These are phyloP conservation scores for Pulveroboletus sp. DNA, from an alignment of 768 basidiomycete genomes.

Conservation along the genomic window DNA sequence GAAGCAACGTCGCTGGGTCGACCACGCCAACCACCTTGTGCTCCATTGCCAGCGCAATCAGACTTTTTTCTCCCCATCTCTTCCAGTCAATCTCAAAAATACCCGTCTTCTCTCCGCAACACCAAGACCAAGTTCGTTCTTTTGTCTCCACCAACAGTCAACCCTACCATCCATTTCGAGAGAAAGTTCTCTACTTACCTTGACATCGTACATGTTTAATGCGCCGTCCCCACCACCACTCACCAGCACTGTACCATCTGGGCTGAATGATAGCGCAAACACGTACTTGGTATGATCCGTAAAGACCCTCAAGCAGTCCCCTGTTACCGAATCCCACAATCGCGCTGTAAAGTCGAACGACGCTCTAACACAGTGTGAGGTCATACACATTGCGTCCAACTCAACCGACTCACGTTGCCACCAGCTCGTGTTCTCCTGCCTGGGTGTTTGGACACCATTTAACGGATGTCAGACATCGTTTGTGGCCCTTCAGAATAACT, in stretches of 20 bases:
- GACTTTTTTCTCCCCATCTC: slow-evolving; percentile 45
- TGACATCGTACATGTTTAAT: slow-evolving; percentile 64
- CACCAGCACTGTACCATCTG: slow-evolving; percentile 64
- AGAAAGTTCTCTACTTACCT: slow-evolving; percentile 45
- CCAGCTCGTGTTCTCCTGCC: slow-evolving; percentile 49
- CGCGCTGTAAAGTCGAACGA: slow-evolving; percentile 80
- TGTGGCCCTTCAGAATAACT: slow-evolving; percentile 57
- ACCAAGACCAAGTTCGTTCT: slow-evolving; percentile 62
- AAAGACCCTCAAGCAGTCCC: slow-evolving; percentile 69
- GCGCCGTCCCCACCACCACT: slow-evolving; percentile 79
- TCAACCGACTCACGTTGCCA: slow-evolving; percentile 59
- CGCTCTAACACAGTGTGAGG: slow-evolving; percentile 39
- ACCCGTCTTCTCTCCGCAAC: slow-evolving; percentile 55
- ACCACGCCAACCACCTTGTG: slow-evolving; percentile 63
- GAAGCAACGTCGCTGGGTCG: slow-evolving; percentile 44
- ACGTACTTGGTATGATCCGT: slow-evolving; percentile 66
- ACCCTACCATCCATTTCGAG: not conserved
- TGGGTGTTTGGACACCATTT: slow-evolving; percentile 60
- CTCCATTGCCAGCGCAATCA: slow-evolving; percentile 68
- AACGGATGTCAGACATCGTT: slow-evolving; percentile 57
- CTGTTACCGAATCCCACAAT: slow-evolving; percentile 78
- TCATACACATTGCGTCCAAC: not conserved
- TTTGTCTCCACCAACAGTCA: slow-evolving; percentile 33
- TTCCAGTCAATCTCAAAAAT: slow-evolving; percentile 81
- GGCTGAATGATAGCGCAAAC: slow-evolving; percentile 73